These are phyloP conservation scores for Detonula confervacea DNA, from an alignment of 352 stramenopile species.

Conservation along the genomic window DNA sequence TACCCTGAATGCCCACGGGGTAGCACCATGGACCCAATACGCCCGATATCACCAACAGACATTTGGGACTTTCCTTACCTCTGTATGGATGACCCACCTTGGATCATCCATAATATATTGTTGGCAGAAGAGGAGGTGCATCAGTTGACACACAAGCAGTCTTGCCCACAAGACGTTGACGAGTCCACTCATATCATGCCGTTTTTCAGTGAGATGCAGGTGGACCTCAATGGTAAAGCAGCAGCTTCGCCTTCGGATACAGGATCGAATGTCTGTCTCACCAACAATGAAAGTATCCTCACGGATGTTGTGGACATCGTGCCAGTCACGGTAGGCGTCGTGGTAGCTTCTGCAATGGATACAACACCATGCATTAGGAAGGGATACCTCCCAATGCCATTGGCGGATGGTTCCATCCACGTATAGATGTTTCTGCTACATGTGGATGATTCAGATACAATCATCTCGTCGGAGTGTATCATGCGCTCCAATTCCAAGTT, in stretches of 20 bases:
- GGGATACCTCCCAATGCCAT: neutral
- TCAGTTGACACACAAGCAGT: neutral
- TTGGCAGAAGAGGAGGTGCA: no score
- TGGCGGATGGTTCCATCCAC: neutral
- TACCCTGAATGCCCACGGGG: no score
- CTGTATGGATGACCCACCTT: neutral
- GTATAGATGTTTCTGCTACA: neutral
- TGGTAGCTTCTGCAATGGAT: neutral
- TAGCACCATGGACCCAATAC: no score
- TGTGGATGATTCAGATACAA: neutral
- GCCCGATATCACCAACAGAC: neutral
- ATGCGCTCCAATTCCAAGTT: neutral
- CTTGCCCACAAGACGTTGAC: neutral
- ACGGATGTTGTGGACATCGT: no score
- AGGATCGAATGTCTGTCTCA: neutral
- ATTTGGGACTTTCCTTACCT: neutral
- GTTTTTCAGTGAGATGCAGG: no score
- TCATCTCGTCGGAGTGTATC: neutral
- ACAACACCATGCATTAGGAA: neutral
- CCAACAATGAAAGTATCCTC: no score
- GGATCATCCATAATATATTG: neutral
- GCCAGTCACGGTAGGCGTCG: neutral
- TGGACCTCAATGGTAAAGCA: no score
- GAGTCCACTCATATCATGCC: neutral
- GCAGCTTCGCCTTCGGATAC: no score